A percentile compares a stretch with the other conserved stretches of the same genome.
These are phyloP conservation scores for Triticum turgidum DNA, from an alignment of 176 grass and related monocot species.

Conservation along the genomic window DNA sequence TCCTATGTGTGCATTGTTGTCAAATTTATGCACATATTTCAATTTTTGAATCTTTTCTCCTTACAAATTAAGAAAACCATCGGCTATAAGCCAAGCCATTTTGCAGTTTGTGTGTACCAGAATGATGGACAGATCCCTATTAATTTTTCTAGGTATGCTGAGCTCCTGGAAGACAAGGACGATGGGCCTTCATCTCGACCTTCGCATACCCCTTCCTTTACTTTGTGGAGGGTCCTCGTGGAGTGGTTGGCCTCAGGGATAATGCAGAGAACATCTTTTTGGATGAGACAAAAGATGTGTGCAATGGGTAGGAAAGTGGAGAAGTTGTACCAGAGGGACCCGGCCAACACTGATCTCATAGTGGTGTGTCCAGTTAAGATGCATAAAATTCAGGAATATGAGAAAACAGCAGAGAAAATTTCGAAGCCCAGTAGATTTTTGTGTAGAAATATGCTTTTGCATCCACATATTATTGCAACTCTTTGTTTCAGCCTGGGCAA, in stretches of 20 bases:
- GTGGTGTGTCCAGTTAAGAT: too few species aligned
- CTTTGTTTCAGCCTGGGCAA: too few species aligned
- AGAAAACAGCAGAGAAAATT: too few species aligned
- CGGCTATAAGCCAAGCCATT: neutral
- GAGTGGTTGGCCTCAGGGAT: neutral
- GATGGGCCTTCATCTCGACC: neutral
- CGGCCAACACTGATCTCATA: too few species aligned
- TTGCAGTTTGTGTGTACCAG: neutral
- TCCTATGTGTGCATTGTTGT: neutral
- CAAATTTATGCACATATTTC: neutral
- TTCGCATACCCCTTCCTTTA: too few species aligned
- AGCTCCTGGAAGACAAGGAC: neutral
- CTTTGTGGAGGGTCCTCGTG: neutral
- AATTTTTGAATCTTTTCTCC: neutral
- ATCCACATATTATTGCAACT: too few species aligned
- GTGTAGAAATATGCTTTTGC: too few species aligned
- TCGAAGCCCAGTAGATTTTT: too few species aligned
- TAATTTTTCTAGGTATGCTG: neutral
- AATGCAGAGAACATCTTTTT: neutral
- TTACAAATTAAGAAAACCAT: neutral
- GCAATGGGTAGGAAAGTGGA: too few species aligned
- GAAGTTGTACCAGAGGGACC: too few species aligned
- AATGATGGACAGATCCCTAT: neutral
- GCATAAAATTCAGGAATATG: too few species aligned
- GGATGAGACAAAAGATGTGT: neutral